phyloP scores from a whole-genome alignment of 192 early-diverging fungal genomes.

The Geranomyces michiganensis region DNA sequence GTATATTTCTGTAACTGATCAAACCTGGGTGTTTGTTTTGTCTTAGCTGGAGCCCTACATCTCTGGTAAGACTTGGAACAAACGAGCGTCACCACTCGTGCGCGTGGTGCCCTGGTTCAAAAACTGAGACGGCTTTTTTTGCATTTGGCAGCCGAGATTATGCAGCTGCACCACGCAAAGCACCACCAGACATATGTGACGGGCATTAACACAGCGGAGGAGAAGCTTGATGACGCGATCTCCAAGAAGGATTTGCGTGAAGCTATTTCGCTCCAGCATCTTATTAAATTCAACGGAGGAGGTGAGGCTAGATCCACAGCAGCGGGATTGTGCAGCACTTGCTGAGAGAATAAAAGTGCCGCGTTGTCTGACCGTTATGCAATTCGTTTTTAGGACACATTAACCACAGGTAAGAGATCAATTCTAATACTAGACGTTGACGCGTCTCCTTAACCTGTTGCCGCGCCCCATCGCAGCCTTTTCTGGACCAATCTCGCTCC shows the following conservation, averaged over 20 bases:
- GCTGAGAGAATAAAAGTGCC: too few species aligned
- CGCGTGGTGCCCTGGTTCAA: too few species aligned
- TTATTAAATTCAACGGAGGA: slow-evolving; percentile 92
- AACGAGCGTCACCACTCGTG: too few species aligned
- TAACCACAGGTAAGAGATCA: slow-evolving; percentile 39
- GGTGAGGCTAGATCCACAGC: slow-evolving; percentile 64
- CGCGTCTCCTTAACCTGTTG: background rate
- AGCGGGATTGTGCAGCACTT: too few species aligned
- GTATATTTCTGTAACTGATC: too few species aligned
- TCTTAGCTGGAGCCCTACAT: slow-evolving; percentile 88
- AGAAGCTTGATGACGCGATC: slow-evolving; percentile 78
- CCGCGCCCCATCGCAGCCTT: slow-evolving; percentile 63
- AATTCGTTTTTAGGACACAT: slow-evolving; percentile 33
- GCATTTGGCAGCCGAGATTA: slow-evolving; percentile 71
- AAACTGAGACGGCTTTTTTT: too few species aligned
- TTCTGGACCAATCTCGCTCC: slow-evolving; percentile 96
- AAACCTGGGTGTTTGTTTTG: too few species aligned
- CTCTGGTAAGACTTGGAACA: slow-evolving; percentile 53
- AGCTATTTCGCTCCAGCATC: slow-evolving; percentile 77
- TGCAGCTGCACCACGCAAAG: slow-evolving; percentile 92
- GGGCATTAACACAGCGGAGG: slow-evolving; percentile 86
- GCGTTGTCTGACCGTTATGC: background rate
- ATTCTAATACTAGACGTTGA: background rate
- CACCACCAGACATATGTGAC: slow-evolving; percentile 94
- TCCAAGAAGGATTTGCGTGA: slow-evolving; percentile 69